These are phyloP conservation scores for Ploettnerulaceae sp. DNA, from an alignment of 2,329 filamentous ascomycete genomes.

Conservation along the genomic window DNA sequence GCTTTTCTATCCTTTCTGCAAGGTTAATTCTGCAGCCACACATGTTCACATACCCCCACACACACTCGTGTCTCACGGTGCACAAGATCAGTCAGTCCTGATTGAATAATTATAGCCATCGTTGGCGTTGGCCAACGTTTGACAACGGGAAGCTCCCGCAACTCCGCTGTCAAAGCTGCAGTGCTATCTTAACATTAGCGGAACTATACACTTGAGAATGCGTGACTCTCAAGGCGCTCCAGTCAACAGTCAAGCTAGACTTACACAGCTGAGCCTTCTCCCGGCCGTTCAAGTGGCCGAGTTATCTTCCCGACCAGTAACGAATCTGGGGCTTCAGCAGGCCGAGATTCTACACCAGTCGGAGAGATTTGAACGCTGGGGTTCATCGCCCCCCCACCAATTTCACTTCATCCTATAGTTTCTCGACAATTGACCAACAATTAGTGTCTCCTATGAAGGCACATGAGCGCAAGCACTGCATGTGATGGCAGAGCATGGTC, in stretches of 20 bases:
- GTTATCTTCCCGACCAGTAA: slow-evolving; percentile 1
- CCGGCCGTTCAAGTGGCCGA: slow-evolving; percentile 1
- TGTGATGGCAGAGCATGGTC: background rate
- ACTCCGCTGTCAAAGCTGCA: slow-evolving; percentile 12
- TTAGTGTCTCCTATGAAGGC: background rate
- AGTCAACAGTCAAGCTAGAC: too few species aligned
- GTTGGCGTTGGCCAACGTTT: slow-evolving; percentile 2
- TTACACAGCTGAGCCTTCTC: slow-evolving; percentile 2
- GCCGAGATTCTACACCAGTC: background rate
- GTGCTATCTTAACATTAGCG: background rate
- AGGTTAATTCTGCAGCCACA: background rate
- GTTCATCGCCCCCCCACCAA: background rate
- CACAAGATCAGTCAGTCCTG: slow-evolving; percentile 5
- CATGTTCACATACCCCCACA: too few species aligned
- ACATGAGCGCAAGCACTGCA: background rate
- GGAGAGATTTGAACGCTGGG: background rate
- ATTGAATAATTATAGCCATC: slow-evolving; percentile 1
- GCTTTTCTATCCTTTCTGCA: background rate
- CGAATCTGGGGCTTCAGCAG: background rate
- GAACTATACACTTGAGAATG: too few species aligned
- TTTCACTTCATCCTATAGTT: slow-evolving; percentile 2
- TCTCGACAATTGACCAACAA: background rate
- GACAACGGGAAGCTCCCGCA: slow-evolving; percentile 8
- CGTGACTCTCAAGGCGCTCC: too few species aligned
- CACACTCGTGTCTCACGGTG: background rate